A percentile compares a stretch with the other conserved stretches of the same genome.
Evolutionary conservation across 2,329 filamentous ascomycete species (phyloP).

Genomic region (Periconia digitata): DNA sequence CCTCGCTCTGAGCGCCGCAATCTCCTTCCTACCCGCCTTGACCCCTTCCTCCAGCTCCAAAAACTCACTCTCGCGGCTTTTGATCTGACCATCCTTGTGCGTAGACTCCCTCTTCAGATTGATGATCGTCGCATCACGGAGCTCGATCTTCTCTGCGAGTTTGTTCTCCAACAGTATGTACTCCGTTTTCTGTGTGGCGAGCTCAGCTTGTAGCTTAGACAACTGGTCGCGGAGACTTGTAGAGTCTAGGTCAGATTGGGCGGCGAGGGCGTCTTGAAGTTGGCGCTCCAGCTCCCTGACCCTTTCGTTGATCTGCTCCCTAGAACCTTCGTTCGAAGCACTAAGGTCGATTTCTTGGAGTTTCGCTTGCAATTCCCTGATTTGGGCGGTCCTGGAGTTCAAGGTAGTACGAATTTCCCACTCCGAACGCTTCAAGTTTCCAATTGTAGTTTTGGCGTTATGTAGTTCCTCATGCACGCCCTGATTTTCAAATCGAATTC

Average conservation of each 20-base stretch:
- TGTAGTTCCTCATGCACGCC: too few species aligned
- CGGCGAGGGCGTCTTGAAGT: neutral
- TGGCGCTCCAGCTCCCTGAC: neutral
- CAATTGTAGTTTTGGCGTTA: too few species aligned
- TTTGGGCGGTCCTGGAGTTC: neutral
- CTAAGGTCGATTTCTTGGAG: too few species aligned
- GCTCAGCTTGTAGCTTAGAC: neutral
- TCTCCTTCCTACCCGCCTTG: neutral
- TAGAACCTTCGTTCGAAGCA: too few species aligned
- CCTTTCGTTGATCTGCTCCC: neutral
- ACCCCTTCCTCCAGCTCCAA: neutral
- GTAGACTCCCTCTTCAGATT: neutral
- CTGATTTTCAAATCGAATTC: neutral
- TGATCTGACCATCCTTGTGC: neutral
- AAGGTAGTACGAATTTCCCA: too few species aligned
- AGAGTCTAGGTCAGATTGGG: neutral
- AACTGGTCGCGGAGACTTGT: neutral
- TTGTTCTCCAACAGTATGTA: conserved; percentile 63
- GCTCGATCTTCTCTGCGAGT: conserved; percentile 42
- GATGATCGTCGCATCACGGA: neutral
- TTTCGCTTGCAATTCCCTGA: neutral
- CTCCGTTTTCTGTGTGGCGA: neutral
- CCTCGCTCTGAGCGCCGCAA: neutral
- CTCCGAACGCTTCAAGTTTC: too few species aligned
- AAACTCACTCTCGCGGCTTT: too few species aligned